phyloP scores from a whole-genome alignment of 768 basidiomycete genomes.

The Saitozyma podzolica region DNA sequence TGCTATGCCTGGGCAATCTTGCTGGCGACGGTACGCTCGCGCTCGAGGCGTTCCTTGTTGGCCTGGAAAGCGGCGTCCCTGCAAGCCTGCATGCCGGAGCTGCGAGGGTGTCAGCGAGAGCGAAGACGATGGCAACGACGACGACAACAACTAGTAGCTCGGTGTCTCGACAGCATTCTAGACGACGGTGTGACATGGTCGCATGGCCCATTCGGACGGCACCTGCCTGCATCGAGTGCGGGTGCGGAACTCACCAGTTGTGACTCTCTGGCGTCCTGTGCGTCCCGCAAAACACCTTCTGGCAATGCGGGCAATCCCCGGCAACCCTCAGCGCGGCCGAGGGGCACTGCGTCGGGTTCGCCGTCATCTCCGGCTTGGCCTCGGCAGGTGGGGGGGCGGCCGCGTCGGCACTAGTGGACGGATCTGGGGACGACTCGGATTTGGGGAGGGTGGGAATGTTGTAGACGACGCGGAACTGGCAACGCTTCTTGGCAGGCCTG shows the following conservation, averaged over 20 bases:
- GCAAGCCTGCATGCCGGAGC: constrained; percentile 49
- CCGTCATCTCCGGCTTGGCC: constrained; percentile 43
- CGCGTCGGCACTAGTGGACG: not conserved
- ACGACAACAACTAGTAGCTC: no score
- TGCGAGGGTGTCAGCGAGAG: constrained; percentile 19
- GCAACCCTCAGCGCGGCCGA: constrained; percentile 45
- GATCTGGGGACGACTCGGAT: not conserved
- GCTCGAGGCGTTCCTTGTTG: constrained; percentile 50
- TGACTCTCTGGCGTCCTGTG: constrained; percentile 51
- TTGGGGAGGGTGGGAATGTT: constrained; percentile 38
- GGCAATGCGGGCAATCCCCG: constrained; percentile 49
- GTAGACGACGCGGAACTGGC: constrained; percentile 50
- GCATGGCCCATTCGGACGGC: not conserved
- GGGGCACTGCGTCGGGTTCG: constrained; percentile 48
- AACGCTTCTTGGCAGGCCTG: constrained; percentile 52
- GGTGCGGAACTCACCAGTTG: constrained; percentile 44
- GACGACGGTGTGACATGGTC: no score
- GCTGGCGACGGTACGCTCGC: constrained; percentile 45
- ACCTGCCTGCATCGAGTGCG: not conserved
- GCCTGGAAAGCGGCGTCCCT: constrained; percentile 50
- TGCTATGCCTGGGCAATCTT: constrained; percentile 51
- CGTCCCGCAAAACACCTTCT: constrained; percentile 43
- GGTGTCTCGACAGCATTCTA: no score
- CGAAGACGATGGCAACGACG: no score
- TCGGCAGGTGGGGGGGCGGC: constrained; percentile 3